Conservation (phyloP, 805 yeast genomes). For the Yamadazyma sp. region DNA sequence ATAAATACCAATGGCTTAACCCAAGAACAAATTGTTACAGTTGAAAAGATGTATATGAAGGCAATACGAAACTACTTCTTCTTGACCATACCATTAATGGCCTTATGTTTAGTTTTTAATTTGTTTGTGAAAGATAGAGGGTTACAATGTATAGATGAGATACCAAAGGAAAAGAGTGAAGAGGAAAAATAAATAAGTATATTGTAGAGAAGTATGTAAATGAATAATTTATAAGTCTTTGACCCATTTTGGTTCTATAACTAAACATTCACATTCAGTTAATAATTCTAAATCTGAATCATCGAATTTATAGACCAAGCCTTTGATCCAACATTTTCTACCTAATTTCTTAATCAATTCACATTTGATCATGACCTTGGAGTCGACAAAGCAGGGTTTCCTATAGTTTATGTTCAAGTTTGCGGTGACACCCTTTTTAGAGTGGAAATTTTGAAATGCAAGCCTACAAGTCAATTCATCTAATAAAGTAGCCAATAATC, state of each 20-base stretch:
- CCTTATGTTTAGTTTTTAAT: slow-evolving; percentile 24
- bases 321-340: slow-evolving; percentile 39
- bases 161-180: slow-evolving; percentile 6
- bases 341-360: slow-evolving; percentile 28
- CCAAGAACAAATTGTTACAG: slow-evolving; percentile 16
- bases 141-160: slow-evolving; percentile 31
- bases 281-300: slow-evolving; percentile 19
- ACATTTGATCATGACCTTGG: slow-evolving; percentile 33
- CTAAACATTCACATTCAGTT: slow-evolving; percentile 37
- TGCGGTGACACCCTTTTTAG: slow-evolving; percentile 42
- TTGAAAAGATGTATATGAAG: slow-evolving; percentile 23
- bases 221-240: slow-evolving; percentile 18
- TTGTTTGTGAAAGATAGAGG: slow-evolving; percentile 40
- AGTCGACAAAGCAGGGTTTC: slow-evolving; percentile 33
- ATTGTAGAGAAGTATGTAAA: not conserved
- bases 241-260: slow-evolving; percentile 42
- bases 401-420: slow-evolving; percentile 39
- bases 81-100: slow-evolving; percentile 33
- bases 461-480: slow-evolving; percentile 43
- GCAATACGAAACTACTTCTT: slow-evolving; percentile 30
- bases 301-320: slow-evolving; percentile 27
- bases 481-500: slow-evolving; percentile 39
- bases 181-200: slow-evolving; percentile 6
- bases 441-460: slow-evolving; percentile 39
- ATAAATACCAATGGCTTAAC: slow-evolving; percentile 22